Percentiles rank a stretch among this genome's conserved stretches.
Evolutionary conservation across 208 protist genomes (phyloP).

Genomic region (Trypanosoma congolense): DNA sequence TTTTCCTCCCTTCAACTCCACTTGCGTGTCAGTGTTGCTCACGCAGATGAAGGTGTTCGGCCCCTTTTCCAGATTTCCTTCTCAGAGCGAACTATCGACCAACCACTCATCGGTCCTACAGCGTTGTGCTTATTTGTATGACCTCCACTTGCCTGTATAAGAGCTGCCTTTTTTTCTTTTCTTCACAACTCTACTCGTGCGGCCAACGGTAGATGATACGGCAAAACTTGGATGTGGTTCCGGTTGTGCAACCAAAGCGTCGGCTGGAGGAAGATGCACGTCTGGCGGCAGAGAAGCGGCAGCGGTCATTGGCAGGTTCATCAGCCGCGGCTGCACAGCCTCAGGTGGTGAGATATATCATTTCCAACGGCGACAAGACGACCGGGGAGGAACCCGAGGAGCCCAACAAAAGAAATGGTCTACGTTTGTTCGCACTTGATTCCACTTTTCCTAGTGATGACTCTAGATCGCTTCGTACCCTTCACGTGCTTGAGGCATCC

Average conservation of each 20-base stretch:
- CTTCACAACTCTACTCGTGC: not conserved
- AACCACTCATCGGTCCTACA: too few species aligned
- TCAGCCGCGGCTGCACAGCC: not conserved
- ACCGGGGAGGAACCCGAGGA: not conserved
- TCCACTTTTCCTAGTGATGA: slow-evolving; percentile 12
- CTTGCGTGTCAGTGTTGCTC: too few species aligned
- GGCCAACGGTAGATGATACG: slow-evolving; percentile 27
- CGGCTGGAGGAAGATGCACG: slow-evolving; percentile 23
- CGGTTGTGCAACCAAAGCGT: slow-evolving; percentile 18
- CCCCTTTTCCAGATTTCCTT: too few species aligned
- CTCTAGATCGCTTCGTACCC: not conserved
- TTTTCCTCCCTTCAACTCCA: not conserved
- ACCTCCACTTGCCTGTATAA: too few species aligned
- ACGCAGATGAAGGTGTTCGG: too few species aligned
- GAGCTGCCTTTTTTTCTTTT: not conserved
- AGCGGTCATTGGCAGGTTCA: not conserved
- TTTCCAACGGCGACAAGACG: not conserved
- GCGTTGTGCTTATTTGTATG: too few species aligned
- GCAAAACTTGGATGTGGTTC: slow-evolving; percentile 18
- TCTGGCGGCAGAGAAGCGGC: slow-evolving; percentile 11
- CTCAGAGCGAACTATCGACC: too few species aligned
- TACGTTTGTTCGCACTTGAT: slow-evolving; percentile 16
- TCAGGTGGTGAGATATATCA: not conserved
- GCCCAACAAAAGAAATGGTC: not conserved
- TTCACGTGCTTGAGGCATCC: slow-evolving; percentile 19